A percentile compares a stretch with the other conserved stretches of the same genome.
Evolutionary conservation across 139 green algal genomes (phyloP).

Genomic region (Spirogloea muscicola): DNA sequence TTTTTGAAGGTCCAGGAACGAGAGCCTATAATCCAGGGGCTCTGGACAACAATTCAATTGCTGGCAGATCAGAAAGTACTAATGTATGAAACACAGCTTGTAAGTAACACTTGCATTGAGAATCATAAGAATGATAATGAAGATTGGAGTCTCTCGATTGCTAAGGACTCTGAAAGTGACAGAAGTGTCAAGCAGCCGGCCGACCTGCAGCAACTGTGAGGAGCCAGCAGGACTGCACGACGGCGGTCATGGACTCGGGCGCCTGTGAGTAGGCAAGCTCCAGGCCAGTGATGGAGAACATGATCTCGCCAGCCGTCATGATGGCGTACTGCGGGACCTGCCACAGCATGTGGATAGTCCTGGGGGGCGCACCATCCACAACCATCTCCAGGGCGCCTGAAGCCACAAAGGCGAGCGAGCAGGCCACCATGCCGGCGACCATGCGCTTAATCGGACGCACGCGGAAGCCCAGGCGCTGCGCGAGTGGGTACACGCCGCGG

Average conservation of each 20-base stretch:
- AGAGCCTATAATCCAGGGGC: too few species aligned
- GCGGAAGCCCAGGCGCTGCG: slow-evolving; percentile 11
- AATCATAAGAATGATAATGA: too few species aligned
- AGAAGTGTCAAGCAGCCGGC: slow-evolving; percentile 1
- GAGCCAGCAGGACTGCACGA: slow-evolving; percentile 31
- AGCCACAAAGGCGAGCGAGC: slow-evolving; percentile 42
- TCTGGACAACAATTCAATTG: too few species aligned
- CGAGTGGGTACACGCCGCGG: slow-evolving; percentile 40
- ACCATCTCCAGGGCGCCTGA: slow-evolving; percentile 42
- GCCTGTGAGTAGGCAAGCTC: slow-evolving; percentile 52
- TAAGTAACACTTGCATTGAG: too few species aligned
- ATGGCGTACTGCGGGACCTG: slow-evolving; percentile 50
- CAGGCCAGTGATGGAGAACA: slow-evolving; percentile 50
- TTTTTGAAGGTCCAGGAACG: too few species aligned
- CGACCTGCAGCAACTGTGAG: slow-evolving; percentile 34
- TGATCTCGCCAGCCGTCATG: slow-evolving; percentile 50
- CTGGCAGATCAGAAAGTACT: too few species aligned
- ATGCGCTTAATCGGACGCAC: slow-evolving; percentile 45
- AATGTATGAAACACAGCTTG: too few species aligned
- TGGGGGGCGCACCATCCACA: neutral
- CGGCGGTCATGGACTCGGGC: slow-evolving; percentile 44
- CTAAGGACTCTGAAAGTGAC: too few species aligned
- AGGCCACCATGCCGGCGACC: slow-evolving; percentile 40
- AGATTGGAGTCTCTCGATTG: too few species aligned
- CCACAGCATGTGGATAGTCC: slow-evolving; percentile 36